Percentiles rank a stretch among this genome's conserved stretches.
Conservation (phyloP, 1,139 yeast genomes). For the Pichia sp. region DNA sequence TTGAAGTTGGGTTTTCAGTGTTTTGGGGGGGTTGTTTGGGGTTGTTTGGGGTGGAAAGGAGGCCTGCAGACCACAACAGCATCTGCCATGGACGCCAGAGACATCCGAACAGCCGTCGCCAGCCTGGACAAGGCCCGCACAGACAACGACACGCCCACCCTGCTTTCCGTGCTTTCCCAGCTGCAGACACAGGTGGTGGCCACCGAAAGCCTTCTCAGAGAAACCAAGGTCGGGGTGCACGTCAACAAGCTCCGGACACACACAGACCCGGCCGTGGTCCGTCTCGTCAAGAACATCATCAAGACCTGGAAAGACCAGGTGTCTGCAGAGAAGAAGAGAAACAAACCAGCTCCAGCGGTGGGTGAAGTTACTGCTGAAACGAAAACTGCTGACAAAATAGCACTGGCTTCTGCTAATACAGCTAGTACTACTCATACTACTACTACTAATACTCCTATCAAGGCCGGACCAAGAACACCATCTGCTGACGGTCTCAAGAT, state of each 20-base stretch:
- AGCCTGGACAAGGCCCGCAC: slow-evolving; percentile 63
- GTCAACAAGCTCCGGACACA: slow-evolving; percentile 83
- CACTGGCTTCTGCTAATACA: not conserved
- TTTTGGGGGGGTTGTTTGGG: no score
- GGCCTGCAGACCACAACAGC: no score
- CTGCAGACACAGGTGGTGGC: slow-evolving; percentile 74
- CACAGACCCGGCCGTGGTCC: slow-evolving; percentile 56
- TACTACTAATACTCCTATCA: slow-evolving; percentile 29
- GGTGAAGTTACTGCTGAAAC: not conserved
- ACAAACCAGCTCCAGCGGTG: no score
- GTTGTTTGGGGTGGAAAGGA: no score
- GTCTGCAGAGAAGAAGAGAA: slow-evolving; percentile 55
- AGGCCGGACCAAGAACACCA: slow-evolving; percentile 62
- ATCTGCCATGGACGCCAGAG: no score
- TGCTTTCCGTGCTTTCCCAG: slow-evolving; percentile 59
- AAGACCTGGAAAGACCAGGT: slow-evolving; percentile 88
- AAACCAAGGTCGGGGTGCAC: slow-evolving; percentile 97
- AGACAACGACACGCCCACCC: slow-evolving; percentile 48
- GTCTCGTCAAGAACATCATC: slow-evolving; percentile 75
- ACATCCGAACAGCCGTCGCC: slow-evolving; percentile 59
- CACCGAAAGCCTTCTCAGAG: slow-evolving; percentile 75
- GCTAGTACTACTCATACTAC: slow-evolving; percentile 1
- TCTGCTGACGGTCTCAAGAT: slow-evolving; percentile 75
- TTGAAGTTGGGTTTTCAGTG: no score
- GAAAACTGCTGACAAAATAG: not conserved